Evolutionary conservation across 2,329 filamentous ascomycete species (phyloP).

Genomic region (Gnomoniopsis smithogilvyi): DNA sequence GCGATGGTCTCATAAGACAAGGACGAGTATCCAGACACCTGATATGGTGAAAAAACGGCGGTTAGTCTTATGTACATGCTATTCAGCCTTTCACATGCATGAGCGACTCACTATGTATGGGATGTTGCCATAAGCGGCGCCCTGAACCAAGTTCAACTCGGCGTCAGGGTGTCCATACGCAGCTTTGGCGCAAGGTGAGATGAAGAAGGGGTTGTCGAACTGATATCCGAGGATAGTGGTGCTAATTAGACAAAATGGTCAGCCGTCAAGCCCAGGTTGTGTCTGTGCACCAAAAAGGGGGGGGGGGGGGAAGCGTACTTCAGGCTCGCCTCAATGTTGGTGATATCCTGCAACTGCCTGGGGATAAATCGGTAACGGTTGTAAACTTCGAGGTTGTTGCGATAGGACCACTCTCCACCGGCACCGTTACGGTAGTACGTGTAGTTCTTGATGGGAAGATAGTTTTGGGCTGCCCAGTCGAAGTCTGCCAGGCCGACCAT

Average conservation of each 20-base stretch:
- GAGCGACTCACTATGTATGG: conserved; percentile 42
- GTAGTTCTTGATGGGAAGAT: conserved; percentile 44
- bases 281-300: not conserved
- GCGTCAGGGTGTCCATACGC: conserved; percentile 42
- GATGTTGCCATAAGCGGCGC: conserved; percentile 43
- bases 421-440: conserved; percentile 57
- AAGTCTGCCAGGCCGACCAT: conserved; percentile 52
- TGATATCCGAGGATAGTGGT: conserved; percentile 51
- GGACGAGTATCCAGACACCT: conserved; percentile 31
- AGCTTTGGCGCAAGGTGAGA: conserved; percentile 45
- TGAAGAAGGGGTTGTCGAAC: conserved; percentile 54
- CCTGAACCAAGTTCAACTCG: conserved; percentile 48
- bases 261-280: conserved; percentile 5
- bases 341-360: conserved; percentile 48
- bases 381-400: conserved; percentile 55
- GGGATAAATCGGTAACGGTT: conserved; percentile 46
- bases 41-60: not conserved
- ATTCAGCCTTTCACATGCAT: not conserved
- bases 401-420: conserved; percentile 53
- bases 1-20: conserved; percentile 35
- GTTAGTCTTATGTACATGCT: not conserved
- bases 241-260: conserved; percentile 19
- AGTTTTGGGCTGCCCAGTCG: conserved; percentile 47
- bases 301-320: conserved; percentile 23
- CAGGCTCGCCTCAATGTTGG: conserved; percentile 36